Evolutionary conservation across 345 rosid genomes (phyloP).

Genomic region (Lagerstroemia speciosa): DNA sequence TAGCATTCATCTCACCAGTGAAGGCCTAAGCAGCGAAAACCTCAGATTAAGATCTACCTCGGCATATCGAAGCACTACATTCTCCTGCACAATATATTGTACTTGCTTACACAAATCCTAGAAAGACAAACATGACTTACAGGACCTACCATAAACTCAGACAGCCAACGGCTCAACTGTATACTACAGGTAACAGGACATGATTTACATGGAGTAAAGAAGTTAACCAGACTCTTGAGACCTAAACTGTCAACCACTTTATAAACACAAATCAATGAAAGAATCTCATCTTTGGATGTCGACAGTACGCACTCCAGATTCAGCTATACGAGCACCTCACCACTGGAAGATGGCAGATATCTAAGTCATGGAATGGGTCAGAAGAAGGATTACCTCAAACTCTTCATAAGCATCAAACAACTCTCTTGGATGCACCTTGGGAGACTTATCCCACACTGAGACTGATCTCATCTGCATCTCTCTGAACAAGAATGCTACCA

Average conservation of each 20-base stretch:
- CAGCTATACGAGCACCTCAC: background rate
- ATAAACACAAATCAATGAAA: background rate
- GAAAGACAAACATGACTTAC: background rate
- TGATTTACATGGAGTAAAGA: background rate
- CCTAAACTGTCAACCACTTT: background rate
- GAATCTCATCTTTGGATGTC: background rate
- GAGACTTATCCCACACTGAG: conserved; percentile 4
- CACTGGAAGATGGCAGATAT: background rate
- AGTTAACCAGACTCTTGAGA: background rate
- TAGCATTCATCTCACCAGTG: too few species aligned
- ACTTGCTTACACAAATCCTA: background rate
- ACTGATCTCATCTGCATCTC: conserved; percentile 1
- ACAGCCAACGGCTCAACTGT: background rate
- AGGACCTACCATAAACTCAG: background rate
- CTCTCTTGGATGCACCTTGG: background rate
- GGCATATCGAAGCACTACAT: background rate
- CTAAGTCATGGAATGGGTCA: background rate
- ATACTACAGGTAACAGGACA: background rate
- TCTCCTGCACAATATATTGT: background rate
- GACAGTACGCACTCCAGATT: background rate
- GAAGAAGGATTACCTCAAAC: background rate
- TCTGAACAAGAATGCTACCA: background rate
- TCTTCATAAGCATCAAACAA: background rate
- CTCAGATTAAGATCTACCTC: background rate
- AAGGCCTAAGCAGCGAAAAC: background rate